Conservation (phyloP, 139 green algal genomes). For the Chlamydomonas applanata region DNA sequence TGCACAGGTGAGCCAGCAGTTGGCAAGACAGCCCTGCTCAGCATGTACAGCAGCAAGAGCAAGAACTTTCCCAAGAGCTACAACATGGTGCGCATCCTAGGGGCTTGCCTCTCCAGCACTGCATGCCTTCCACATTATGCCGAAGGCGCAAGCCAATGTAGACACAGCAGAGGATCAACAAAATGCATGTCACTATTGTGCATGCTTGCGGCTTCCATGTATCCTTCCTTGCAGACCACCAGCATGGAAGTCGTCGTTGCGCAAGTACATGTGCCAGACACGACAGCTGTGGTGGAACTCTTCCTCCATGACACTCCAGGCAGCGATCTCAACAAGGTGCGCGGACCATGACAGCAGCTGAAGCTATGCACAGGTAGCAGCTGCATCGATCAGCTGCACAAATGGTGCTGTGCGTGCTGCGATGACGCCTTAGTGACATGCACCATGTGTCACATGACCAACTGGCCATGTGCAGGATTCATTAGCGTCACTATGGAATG, state of each 20-base stretch:
- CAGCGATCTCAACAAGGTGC: not conserved
- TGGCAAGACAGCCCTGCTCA: slow-evolving; percentile 41
- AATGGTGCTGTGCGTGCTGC: no score
- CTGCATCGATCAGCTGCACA: no score
- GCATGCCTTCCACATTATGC: not conserved
- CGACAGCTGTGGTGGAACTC: slow-evolving; percentile 33
- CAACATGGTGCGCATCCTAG: slow-evolving; percentile 26
- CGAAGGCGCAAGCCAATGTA: no score
- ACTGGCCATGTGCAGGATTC: slow-evolving; percentile 13
- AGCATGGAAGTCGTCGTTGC: slow-evolving; percentile 33
- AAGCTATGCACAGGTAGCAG: no score
- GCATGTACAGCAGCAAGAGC: slow-evolving; percentile 45
- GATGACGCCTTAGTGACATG: no score
- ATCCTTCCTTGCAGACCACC: slow-evolving; percentile 24
- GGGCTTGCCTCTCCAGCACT: not conserved
- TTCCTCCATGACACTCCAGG: slow-evolving; percentile 42
- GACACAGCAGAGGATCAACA: no score
- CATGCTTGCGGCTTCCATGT: not conserved
- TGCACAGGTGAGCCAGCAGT: slow-evolving; percentile 32
- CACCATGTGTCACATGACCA: no score
- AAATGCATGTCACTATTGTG: no score
- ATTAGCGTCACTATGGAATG: slow-evolving; percentile 36
- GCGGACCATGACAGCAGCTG: no score
- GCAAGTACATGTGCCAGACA: slow-evolving; percentile 34
- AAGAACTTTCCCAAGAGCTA: slow-evolving; percentile 40